Evolutionary conservation across 225 moss, liverwort and hornwort species (phyloP), one percentile per base, ranked within the genome.

Genomic region (Asterella californica): DNA sequence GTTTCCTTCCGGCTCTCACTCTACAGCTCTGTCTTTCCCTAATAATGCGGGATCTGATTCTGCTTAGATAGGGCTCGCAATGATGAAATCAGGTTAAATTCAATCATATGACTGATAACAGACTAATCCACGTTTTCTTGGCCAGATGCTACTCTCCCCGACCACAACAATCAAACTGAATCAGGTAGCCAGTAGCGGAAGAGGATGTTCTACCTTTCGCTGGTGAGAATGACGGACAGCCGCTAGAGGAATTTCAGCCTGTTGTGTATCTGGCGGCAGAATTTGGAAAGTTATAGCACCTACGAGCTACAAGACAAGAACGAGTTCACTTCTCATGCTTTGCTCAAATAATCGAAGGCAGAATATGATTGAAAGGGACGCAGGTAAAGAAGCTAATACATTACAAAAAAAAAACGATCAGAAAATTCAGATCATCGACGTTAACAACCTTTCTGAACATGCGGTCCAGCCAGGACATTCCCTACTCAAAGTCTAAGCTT

Each of bases 221-320:
- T 92, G 96, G 72, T 81, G 84, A 36, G 82, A 55, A 78, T 86
- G 89, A 53, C 88, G 85, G 79, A 96, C 82, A 68, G 94, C 96
- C 68, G 91, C 91, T 42, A 96, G 79, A 22, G 92, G 94, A 30
- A 96, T 82, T 81, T 96, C 94, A 67, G 92, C 92, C 73, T 86
- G 91, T 84, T 92, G 90, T 0, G 92, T 89, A 72, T 92, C 90
- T 5, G 92, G 86, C 22, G 96, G 92, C 78, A 96, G 88, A 70
- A 96, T 90, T 76, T 96, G 96, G 66, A 87, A 96, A 9, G 94
- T 92, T 25, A 90, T 85, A 12, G 94, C 94, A 14, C 88, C 96
- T 46, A 94, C 55, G 14, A 94, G 80, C 89, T 89, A 79, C 73
- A 79, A 10, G 9, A 25, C 22, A n/a, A 75, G n/a, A 42, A 42